These are phyloP conservation scores for Lecanoromycetidae sp. DNA, from an alignment of 2,329 filamentous ascomycete genomes.

Conservation along the genomic window DNA sequence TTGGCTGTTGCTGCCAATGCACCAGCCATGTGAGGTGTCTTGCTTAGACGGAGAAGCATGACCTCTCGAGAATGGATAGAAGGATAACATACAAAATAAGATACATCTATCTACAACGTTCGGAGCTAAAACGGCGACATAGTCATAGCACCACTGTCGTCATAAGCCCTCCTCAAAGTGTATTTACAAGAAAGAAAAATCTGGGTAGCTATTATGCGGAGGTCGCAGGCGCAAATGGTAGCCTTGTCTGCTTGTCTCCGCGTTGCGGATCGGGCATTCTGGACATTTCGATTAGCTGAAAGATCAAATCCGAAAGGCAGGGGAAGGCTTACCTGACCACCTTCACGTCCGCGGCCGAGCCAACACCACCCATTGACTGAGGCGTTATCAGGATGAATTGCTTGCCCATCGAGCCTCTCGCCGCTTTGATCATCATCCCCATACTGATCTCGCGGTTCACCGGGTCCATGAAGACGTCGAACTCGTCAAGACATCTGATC, in stretches of 20 bases:
- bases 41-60: no score
- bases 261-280: conserved; percentile 41
- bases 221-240: not conserved
- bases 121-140: not conserved
- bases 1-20: conserved; percentile 40
- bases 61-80: no score
- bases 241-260: conserved; percentile 33
- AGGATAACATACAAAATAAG: no score
- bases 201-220: no score
- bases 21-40: not conserved
- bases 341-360: conserved; percentile 56
- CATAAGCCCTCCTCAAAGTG: not conserved
- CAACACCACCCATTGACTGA: conserved; percentile 58
- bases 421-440: conserved; percentile 83
- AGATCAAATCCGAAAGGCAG: conserved; percentile 8
- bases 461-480: conserved; percentile 98
- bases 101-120: not conserved
- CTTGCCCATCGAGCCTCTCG: conserved; percentile 71
- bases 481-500: conserved; percentile 89
- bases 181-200: no score
- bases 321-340: conserved; percentile 53
- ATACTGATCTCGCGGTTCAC: conserved; percentile 91
- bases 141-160: not conserved
- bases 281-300: conserved; percentile 11
- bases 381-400: conserved; percentile 97